A percentile compares a stretch with the other conserved stretches of the same genome.
Evolutionary conservation across 176 grass and related monocot genomes (phyloP).

Genomic region (Cenchrus fungigraminus): DNA sequence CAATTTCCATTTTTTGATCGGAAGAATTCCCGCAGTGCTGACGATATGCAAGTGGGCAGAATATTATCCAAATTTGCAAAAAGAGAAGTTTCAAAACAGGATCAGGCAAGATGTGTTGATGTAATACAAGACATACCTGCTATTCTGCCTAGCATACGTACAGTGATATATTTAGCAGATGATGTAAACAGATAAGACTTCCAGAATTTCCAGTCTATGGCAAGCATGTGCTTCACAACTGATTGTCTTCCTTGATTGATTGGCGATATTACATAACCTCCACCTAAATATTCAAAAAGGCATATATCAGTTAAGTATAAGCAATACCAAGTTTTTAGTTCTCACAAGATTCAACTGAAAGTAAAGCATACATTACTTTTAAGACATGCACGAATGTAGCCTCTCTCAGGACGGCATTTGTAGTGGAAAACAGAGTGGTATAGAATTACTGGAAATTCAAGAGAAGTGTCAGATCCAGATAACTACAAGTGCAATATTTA

Average conservation of each 20-base stretch:
- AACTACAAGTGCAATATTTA: slow-evolving; percentile 3
- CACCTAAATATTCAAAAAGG: slow-evolving; percentile 63
- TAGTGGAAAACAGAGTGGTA: slow-evolving; percentile 97
- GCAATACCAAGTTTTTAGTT: background rate
- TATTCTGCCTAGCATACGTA: slow-evolving; percentile 86
- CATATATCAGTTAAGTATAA: slow-evolving; percentile 33
- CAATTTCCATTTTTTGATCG: slow-evolving; percentile 82
- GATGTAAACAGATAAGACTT: slow-evolving; percentile 83
- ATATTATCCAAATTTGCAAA: slow-evolving; percentile 17
- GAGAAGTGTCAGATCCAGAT: slow-evolving; percentile 50
- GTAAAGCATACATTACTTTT: slow-evolving; percentile 99
- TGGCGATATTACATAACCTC: slow-evolving; percentile 94
- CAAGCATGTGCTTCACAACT: slow-evolving; percentile 98
- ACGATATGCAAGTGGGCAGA: slow-evolving; percentile 21
- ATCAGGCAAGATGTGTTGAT: slow-evolving; percentile 37
- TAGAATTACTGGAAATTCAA: slow-evolving; percentile 80
- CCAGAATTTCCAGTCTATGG: slow-evolving; percentile 99
- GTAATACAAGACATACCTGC: slow-evolving; percentile 62
- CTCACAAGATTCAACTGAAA: slow-evolving; percentile 35
- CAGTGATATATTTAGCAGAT: slow-evolving; percentile 78
- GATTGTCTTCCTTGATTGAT: slow-evolving; percentile 90
- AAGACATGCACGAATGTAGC: slow-evolving; percentile 90
- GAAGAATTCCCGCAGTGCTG: slow-evolving; percentile 93
- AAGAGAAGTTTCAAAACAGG: background rate
- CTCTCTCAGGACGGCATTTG: slow-evolving; percentile 72